phyloP scores from a whole-genome alignment of 495 filamentous ascomycete species.

The Halenospora varia region DNA sequence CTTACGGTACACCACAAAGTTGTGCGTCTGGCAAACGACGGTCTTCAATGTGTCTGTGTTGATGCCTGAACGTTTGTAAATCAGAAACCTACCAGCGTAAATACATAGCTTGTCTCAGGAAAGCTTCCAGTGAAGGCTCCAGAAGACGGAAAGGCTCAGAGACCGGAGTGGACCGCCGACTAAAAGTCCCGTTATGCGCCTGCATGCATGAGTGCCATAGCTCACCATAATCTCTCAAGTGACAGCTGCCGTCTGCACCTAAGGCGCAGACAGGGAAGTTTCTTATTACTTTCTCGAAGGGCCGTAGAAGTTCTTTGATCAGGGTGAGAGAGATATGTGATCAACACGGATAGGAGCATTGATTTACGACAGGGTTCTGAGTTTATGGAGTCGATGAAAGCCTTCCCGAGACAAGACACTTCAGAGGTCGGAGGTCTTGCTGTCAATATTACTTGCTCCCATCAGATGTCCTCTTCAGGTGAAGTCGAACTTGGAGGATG shows the following conservation, averaged over 20 bases:
- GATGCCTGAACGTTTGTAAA: background rate
- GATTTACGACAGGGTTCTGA: constrained; percentile 1
- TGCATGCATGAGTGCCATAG: constrained; percentile 15
- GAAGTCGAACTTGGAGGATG: constrained; percentile 30
- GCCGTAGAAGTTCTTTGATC: constrained; percentile 23
- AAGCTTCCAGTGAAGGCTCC: background rate
- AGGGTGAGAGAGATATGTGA: constrained; percentile 18
- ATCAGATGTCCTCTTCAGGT: constrained; percentile 18
- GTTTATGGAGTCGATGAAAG: constrained; percentile 1
- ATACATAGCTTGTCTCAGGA: background rate
- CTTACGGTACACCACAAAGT: background rate
- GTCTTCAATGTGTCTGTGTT: background rate
- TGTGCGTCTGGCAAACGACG: background rate
- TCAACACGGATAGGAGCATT: constrained; percentile 20
- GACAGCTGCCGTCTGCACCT: constrained; percentile 35
- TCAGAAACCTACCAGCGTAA: background rate
- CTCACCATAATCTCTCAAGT: constrained; percentile 23
- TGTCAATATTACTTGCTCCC: background rate
- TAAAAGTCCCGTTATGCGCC: constrained; percentile 6
- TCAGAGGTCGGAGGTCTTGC: constrained; percentile 20
- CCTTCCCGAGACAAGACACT: constrained; percentile 26
- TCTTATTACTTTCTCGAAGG: constrained; percentile 23
- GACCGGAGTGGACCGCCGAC: background rate
- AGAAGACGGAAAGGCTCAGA: background rate
- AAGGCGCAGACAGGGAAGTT: constrained; percentile 27